phyloP scores from a whole-genome alignment of 2,329 filamentous ascomycete species.

The Fusarium odoratissimum region DNA sequence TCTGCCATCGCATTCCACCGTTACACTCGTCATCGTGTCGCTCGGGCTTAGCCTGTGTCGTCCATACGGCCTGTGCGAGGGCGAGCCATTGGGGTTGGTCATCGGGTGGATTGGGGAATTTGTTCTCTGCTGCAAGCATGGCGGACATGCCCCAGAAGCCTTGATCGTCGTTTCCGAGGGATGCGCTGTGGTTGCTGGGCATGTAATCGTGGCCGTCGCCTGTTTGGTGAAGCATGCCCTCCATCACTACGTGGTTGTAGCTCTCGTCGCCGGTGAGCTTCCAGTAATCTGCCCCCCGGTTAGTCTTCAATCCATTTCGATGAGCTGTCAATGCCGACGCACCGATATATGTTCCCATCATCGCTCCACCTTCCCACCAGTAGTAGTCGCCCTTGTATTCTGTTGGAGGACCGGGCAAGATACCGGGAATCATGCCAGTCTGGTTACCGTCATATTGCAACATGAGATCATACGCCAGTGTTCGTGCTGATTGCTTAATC shows the following conservation, averaged over 20 bases:
- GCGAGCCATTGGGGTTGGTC: conserved; percentile 70
- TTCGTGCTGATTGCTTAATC: conserved; percentile 59
- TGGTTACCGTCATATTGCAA: conserved; percentile 63
- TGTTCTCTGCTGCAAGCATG: conserved; percentile 73
- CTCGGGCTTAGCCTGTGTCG: conserved; percentile 67
- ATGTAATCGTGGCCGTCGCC: conserved; percentile 69
- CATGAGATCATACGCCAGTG: conserved; percentile 63
- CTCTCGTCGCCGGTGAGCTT: conserved; percentile 72
- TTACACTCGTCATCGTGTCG: conserved; percentile 74
- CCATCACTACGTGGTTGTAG: conserved; percentile 69
- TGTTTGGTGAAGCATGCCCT: conserved; percentile 69
- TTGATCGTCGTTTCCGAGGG: conserved; percentile 77
- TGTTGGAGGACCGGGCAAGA: conserved; percentile 66
- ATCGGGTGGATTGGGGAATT: conserved; percentile 68
- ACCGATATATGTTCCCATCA: conserved; percentile 74
- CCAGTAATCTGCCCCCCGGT: conserved; percentile 66
- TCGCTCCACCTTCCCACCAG: conserved; percentile 79
- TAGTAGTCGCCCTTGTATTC: conserved; percentile 67
- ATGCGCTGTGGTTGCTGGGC: conserved; percentile 68
- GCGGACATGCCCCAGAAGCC: conserved; percentile 77
- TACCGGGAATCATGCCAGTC: conserved; percentile 65
- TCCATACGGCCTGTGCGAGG: conserved; percentile 76
- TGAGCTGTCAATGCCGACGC: neutral
- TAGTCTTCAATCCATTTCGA: fast-evolving
- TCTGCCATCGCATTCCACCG: conserved; percentile 82